A percentile compares a stretch with the other conserved stretches of the same genome.
phyloP scores from a whole-genome alignment of 1,284 basidiomycete species.

The Ganoderma boninense region DNA sequence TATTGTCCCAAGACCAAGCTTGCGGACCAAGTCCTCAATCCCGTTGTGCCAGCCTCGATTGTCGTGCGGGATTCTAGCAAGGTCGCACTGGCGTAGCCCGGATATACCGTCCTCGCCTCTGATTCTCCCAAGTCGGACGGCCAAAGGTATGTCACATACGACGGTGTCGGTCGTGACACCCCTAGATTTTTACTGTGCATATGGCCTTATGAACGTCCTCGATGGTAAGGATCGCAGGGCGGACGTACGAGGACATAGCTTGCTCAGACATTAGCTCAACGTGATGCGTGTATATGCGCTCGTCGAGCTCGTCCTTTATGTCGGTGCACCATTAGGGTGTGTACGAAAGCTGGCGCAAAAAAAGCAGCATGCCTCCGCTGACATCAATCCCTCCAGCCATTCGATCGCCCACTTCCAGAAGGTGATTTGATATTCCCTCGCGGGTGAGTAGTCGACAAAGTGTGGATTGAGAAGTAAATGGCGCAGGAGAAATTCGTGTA shows the following conservation, averaged over 20 bases:
- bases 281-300: slow-evolving; percentile 68
- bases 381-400: slow-evolving; percentile 55
- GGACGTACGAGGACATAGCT: slow-evolving; percentile 46
- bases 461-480: slow-evolving; percentile 59
- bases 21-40: slow-evolving; percentile 79
- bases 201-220: background rate
- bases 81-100: slow-evolving; percentile 54
- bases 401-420: slow-evolving; percentile 79
- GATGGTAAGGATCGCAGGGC: background rate
- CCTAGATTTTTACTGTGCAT: slow-evolving; percentile 19
- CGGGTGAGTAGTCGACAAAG: slow-evolving; percentile 65
- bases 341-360: background rate
- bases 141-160: slow-evolving; percentile 77
- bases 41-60: slow-evolving; percentile 80
- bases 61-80: slow-evolving; percentile 75
- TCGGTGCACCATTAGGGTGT: background rate
- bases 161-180: slow-evolving; percentile 50
- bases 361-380: slow-evolving; percentile 51
- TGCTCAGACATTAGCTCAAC: slow-evolving; percentile 51
- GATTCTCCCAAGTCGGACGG: slow-evolving; percentile 29
- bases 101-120: slow-evolving; percentile 15
- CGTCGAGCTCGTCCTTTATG: slow-evolving; percentile 64
- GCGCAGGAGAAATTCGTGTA: slow-evolving; percentile 62
- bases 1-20: slow-evolving; percentile 72
- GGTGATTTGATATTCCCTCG: slow-evolving; percentile 61